Conservation (phyloP, 768 basidiomycete species). For the Daedaleopsis sinensis region DNA sequence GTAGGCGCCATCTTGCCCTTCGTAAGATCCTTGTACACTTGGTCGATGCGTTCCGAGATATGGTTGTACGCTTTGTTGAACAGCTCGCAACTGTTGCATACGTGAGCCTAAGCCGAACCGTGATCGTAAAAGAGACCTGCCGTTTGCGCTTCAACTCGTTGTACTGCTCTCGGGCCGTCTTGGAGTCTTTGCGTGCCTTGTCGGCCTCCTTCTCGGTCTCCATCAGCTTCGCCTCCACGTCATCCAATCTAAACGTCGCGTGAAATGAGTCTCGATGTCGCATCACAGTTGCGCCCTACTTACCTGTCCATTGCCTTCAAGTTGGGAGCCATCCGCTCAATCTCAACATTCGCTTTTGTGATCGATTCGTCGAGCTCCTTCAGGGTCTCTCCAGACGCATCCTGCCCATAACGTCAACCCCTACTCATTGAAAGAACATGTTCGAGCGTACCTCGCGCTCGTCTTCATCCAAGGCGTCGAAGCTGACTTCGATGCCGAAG, state of each 20-base stretch:
- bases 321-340: conserved; percentile 94
- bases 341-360: conserved; percentile 71
- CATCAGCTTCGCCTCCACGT: conserved; percentile 80
- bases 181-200: conserved; percentile 87
- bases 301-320: conserved; percentile 94
- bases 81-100: conserved; percentile 60
- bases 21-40: conserved; percentile 97
- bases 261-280: no score
- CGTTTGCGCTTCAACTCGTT: conserved; percentile 83
- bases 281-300: conserved; percentile 23
- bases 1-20: conserved; percentile 92
- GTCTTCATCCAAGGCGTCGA: conserved; percentile 70
- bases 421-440: background rate
- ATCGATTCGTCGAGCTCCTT: conserved; percentile 77
- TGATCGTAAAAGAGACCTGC: conserved; percentile 38
- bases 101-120: background rate
- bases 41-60: conserved; percentile 92
- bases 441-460: conserved; percentile 59
- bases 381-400: conserved; percentile 63
- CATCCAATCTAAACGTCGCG: conserved; percentile 61
- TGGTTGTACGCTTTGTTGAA: conserved; percentile 98
- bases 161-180: conserved; percentile 88
- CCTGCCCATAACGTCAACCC: conserved; percentile 37
- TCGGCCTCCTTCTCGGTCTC: conserved; percentile 94
- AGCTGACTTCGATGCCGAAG: conserved; percentile 91